phyloP scores from a whole-genome alignment of 2,329 filamentous ascomycete genomes.

The Hymenoscyphus linearis region DNA sequence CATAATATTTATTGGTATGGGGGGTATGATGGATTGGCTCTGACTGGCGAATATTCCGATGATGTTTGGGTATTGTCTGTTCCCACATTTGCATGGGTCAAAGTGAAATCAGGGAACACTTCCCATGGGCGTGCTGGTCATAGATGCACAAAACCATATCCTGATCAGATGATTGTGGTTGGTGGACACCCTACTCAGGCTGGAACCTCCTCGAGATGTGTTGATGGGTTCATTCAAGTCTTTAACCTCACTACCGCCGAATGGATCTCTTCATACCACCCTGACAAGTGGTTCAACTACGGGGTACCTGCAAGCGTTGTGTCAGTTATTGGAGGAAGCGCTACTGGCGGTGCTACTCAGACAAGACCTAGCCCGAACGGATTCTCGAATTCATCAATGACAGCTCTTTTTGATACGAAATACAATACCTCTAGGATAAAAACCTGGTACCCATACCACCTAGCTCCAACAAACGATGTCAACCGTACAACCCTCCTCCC shows the following conservation, averaged over 20 bases:
- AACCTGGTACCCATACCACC: constrained; percentile 55
- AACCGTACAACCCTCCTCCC: constrained; percentile 11
- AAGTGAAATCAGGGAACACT: constrained; percentile 49
- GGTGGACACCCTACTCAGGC: constrained; percentile 52
- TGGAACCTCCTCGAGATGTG: constrained; percentile 36
- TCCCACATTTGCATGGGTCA: constrained; percentile 67
- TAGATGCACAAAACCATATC: constrained; percentile 63
- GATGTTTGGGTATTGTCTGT: constrained; percentile 72
- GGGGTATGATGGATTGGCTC: constrained; percentile 55
- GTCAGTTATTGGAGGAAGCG: constrained; percentile 54
- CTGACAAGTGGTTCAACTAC: constrained; percentile 59
- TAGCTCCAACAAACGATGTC: constrained; percentile 15
- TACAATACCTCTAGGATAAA: constrained; percentile 54
- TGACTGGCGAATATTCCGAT: constrained; percentile 49
- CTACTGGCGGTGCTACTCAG: constrained; percentile 57
- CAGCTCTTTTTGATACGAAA: constrained; percentile 45
- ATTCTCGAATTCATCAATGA: constrained; percentile 47
- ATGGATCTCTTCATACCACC: constrained; percentile 69
- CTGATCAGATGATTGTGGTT: constrained; percentile 65
- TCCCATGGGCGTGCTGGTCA: constrained; percentile 59
- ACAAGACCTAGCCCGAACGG: constrained; percentile 55
- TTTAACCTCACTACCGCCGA: constrained; percentile 67
- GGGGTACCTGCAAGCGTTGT: constrained; percentile 57
- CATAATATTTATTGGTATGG: constrained; percentile 78
- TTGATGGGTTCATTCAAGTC: constrained; percentile 50